Conservation (phyloP, 331 rosid genomes). For the Pyracantha coccinea region DNA sequence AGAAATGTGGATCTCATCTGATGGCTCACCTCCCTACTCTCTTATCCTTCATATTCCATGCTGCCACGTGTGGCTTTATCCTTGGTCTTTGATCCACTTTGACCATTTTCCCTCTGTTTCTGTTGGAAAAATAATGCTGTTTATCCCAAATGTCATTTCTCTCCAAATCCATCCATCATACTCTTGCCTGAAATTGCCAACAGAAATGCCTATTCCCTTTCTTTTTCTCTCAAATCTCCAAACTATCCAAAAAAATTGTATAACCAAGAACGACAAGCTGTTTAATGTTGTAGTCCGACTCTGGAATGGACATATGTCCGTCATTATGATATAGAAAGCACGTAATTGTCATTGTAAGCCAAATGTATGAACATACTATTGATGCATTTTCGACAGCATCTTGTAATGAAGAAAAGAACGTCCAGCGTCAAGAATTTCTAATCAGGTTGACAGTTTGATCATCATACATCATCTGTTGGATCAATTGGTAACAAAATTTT, state of each 20-base stretch:
- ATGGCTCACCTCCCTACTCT: conserved; percentile 6
- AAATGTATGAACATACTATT: too few species aligned
- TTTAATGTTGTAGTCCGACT: too few species aligned
- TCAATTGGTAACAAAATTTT: background rate
- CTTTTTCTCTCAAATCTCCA: background rate
- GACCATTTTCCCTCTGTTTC: conserved; percentile 5
- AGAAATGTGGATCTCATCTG: background rate
- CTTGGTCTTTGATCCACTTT: background rate
- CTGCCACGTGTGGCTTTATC: background rate
- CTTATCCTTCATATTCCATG: background rate
- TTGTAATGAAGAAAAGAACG: too few species aligned
- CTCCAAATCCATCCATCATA: background rate
- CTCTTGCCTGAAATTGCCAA: background rate
- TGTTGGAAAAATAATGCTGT: background rate
- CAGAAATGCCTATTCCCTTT: background rate
- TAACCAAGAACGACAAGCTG: background rate
- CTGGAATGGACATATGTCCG: too few species aligned
- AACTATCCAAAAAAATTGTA: background rate
- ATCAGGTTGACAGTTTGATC: too few species aligned
- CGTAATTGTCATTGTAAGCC: too few species aligned
- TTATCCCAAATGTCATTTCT: background rate
- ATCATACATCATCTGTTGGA: background rate
- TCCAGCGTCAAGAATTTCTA: too few species aligned
- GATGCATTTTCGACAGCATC: too few species aligned
- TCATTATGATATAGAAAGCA: too few species aligned